A percentile compares a stretch with the other conserved stretches of the same genome.
Conservation (phyloP, 1,284 basidiomycete species). For the Golubevia sp. region DNA sequence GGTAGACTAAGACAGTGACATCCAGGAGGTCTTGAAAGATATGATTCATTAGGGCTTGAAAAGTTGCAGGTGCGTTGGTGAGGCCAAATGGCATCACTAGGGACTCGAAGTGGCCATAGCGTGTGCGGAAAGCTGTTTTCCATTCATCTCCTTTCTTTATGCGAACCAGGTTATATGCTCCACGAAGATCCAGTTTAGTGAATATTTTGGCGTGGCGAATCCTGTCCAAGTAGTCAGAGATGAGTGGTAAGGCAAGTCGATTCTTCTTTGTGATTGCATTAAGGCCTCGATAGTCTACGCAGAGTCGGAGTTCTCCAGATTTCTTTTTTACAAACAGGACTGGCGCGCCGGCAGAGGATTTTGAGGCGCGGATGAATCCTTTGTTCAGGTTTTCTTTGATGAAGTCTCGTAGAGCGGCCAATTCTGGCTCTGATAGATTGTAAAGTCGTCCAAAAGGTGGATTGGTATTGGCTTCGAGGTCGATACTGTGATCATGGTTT, state of each 20-base stretch:
- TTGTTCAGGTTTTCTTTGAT: no score
- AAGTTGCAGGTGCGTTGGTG: conserved; percentile 15
- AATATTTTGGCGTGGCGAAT: conserved; percentile 14
- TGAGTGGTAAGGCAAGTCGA: conserved; percentile 22
- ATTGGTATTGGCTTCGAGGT: no score
- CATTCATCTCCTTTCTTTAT: conserved; percentile 15
- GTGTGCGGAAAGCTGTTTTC: conserved; percentile 20
- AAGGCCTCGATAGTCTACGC: conserved; percentile 11
- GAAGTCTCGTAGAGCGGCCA: no score
- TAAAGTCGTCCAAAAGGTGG: no score
- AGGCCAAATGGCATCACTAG: conserved; percentile 24
- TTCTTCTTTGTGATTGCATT: conserved; percentile 19
- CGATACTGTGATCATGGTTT: no score
- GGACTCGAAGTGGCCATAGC: conserved; percentile 11
- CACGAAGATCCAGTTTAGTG: conserved; percentile 20
- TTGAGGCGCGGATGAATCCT: no score
- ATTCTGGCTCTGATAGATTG: no score
- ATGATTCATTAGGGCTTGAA: conserved; percentile 18
- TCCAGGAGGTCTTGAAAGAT: conserved; percentile 39
- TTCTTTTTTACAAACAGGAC: conserved; percentile 15
- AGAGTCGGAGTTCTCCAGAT: conserved; percentile 13
- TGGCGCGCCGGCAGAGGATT: conserved; percentile 5
- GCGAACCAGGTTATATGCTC: conserved; percentile 21
- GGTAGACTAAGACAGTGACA: conserved; percentile 44
- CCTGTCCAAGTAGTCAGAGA: conserved; percentile 14